Evolutionary conservation across 2,329 filamentous ascomycete species (phyloP).

Genomic region (Pseudogymnoascus sp.): DNA sequence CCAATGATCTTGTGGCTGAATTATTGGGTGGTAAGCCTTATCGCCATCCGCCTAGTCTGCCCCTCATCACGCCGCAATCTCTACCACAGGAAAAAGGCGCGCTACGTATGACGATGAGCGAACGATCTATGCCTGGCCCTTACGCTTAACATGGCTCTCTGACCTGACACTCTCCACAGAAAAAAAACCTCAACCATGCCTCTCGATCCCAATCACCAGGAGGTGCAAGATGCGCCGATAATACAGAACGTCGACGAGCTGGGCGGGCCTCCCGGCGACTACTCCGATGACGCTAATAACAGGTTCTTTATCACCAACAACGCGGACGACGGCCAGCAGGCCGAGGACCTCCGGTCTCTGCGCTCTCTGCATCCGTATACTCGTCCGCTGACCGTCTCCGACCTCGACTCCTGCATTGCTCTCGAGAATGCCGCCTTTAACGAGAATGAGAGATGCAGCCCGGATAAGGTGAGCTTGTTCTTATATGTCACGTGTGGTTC

Average conservation of each 20-base stretch:
- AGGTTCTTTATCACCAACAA: background rate
- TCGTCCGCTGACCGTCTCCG: constrained; percentile 62
- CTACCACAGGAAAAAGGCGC: background rate
- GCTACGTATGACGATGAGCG: constrained; percentile 6
- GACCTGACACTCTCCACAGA: constrained; percentile 6
- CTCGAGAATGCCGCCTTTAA: constrained; percentile 52
- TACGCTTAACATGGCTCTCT: constrained; percentile 7
- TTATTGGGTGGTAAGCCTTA: constrained; percentile 6
- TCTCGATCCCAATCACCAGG: background rate
- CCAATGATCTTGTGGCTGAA: background rate
- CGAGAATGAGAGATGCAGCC: constrained; percentile 42
- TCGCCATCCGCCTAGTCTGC: background rate
- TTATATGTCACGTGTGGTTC: background rate
- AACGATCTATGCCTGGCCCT: background rate
- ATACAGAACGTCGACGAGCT: background rate
- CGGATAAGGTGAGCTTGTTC: constrained; percentile 44
- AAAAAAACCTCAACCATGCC: constrained; percentile 1
- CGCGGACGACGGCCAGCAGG: background rate
- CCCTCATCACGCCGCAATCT: constrained; percentile 6
- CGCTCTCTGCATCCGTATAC: constrained; percentile 66
- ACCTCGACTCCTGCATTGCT: constrained; percentile 53
- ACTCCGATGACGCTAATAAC: background rate
- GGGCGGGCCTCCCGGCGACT: background rate
- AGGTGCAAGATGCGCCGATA: constrained; percentile 1
- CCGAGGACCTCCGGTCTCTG: background rate